These are phyloP conservation scores for Penicillium paradoxum DNA, from an alignment of 495 filamentous ascomycete species.

Conservation along the genomic window DNA sequence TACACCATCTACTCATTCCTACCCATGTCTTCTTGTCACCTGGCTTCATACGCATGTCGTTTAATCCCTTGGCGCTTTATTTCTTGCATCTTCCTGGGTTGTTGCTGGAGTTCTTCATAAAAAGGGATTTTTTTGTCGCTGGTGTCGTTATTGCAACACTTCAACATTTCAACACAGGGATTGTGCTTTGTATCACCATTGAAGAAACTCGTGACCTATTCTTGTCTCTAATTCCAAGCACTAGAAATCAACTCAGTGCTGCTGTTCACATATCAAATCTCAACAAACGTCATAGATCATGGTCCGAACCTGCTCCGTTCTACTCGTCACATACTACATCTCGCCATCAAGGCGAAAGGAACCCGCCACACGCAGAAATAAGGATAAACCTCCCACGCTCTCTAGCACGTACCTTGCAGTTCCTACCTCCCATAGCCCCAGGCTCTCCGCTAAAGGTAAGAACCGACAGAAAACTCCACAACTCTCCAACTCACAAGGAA, in stretches of 20 bases:
- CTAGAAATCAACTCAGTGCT: slow-evolving; percentile 4
- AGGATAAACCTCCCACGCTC: not conserved
- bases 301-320: not conserved
- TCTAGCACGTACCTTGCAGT: not conserved
- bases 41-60: not conserved
- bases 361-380: not conserved
- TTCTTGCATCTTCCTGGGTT: slow-evolving; percentile 18
- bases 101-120: slow-evolving; percentile 11
- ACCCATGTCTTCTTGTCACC: not conserved
- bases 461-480: not conserved
- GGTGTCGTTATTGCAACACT: slow-evolving; percentile 13
- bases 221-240: not conserved
- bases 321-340: not conserved
- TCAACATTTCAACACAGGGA: slow-evolving; percentile 8
- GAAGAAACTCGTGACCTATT: not conserved
- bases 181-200: slow-evolving; percentile 18
- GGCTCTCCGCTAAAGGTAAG: not conserved
- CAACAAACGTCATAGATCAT: not conserved
- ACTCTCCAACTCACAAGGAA: not conserved
- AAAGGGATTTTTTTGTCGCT: slow-evolving; percentile 1
- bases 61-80: slow-evolving; percentile 15
- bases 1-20: not conserved
- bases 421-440: not conserved
- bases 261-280: not conserved
- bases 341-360: not conserved